Conservation (phyloP, 371 early-diverging fungal species). For the Apophysomyces elegans region DNA sequence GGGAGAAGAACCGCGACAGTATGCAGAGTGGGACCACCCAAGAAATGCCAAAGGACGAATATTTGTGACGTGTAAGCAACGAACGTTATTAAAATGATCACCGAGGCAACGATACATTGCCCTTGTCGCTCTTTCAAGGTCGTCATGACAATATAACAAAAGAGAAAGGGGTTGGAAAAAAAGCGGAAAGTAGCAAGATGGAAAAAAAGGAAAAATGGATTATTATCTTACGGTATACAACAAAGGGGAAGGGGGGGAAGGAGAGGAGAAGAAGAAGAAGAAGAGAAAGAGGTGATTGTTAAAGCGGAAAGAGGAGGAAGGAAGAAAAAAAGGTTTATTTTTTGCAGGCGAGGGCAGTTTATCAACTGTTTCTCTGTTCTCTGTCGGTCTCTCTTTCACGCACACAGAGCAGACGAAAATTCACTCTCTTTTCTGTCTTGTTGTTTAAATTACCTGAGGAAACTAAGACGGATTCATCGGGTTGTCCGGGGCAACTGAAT, state of each 20-base stretch:
- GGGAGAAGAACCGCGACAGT: slow-evolving; percentile 55
- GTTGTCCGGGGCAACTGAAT: slow-evolving; percentile 6
- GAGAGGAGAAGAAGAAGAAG: not conserved
- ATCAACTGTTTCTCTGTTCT: no score
- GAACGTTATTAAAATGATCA: slow-evolving; percentile 31
- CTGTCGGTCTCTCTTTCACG: not conserved
- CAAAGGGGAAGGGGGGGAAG: not conserved
- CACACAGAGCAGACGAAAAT: not conserved
- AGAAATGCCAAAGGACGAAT: slow-evolving; percentile 44
- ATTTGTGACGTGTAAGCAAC: slow-evolving; percentile 47
- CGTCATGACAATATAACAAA: slow-evolving; percentile 13
- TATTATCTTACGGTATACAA: not conserved
- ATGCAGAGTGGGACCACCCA: slow-evolving; percentile 27
- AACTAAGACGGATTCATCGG: slow-evolving; percentile 1
- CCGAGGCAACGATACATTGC: slow-evolving; percentile 33
- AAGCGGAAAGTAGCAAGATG: slow-evolving; percentile 4
- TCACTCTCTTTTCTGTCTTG: not conserved
- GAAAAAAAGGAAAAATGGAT: not conserved
- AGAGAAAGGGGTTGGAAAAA: slow-evolving; percentile 9
- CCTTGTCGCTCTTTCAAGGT: slow-evolving; percentile 30
- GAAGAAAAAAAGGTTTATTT: no score
- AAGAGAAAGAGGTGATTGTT: not conserved
- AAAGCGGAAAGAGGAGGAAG: no score
- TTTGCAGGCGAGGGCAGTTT: no score
- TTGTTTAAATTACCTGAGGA: not conserved